These are phyloP conservation scores for Leccinum pallidistipes DNA, from an alignment of 1,284 basidiomycete genomes.

Conservation along the genomic window DNA sequence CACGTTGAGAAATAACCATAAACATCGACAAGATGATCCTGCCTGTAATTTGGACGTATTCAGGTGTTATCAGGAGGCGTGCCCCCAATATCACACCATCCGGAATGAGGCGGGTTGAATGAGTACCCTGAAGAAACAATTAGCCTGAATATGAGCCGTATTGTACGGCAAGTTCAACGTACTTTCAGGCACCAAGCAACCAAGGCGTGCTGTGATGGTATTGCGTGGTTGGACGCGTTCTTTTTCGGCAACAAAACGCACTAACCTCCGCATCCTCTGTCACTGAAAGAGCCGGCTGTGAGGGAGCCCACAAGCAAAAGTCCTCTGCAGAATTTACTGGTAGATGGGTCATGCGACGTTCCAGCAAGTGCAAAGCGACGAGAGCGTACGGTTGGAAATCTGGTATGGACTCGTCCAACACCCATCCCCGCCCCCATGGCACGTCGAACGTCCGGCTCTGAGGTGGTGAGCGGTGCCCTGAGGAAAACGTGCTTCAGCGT, in stretches of 20 bases:
- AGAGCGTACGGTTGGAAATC: constrained; percentile 55
- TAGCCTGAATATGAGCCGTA: constrained; percentile 1
- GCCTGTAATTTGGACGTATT: constrained; percentile 72
- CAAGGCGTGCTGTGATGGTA: constrained; percentile 49
- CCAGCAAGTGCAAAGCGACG: constrained; percentile 1
- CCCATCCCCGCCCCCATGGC: constrained; percentile 43
- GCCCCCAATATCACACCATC: constrained; percentile 70
- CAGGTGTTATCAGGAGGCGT: constrained; percentile 69
- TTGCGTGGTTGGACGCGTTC: constrained; percentile 15
- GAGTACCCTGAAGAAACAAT: constrained; percentile 43
- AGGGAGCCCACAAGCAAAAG: constrained; percentile 59
- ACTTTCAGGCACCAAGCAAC: constrained; percentile 72
- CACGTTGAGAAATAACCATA: constrained; percentile 3
- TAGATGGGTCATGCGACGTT: constrained; percentile 8
- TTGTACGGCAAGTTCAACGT: constrained; percentile 9
- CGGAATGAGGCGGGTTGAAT: constrained; percentile 75
- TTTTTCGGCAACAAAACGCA: constrained; percentile 10
- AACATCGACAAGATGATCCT: constrained; percentile 9
- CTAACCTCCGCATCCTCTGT: constrained; percentile 59
- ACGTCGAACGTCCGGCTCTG: constrained; percentile 64
- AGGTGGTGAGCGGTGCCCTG: constrained; percentile 32
- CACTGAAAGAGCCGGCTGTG: constrained; percentile 51
- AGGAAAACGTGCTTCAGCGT: constrained; percentile 41
- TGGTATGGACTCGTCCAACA: constrained; percentile 70
- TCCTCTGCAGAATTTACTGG: constrained; percentile 63